phyloP scores from a whole-genome alignment of 2,329 filamentous ascomycete species.

The Aurifilum marmelostoma region DNA sequence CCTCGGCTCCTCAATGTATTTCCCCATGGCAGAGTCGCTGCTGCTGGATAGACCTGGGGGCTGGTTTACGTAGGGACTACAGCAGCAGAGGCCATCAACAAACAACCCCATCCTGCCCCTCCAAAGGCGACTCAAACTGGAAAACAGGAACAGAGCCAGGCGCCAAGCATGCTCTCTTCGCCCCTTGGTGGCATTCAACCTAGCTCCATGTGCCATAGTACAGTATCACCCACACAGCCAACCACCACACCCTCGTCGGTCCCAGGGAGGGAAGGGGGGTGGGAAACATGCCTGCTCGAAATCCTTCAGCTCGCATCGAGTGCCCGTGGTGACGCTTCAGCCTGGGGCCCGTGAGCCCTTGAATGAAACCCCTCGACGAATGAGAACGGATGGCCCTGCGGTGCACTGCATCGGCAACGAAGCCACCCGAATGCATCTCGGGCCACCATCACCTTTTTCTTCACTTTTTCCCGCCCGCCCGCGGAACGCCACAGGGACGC shows the following conservation, averaged over 20 bases:
- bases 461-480: not conserved
- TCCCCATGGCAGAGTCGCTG: not conserved
- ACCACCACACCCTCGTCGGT: constrained; percentile 6
- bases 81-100: not conserved
- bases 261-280: not conserved
- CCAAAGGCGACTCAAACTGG: not conserved
- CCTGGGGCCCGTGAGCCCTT: constrained; percentile 3
- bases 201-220: not conserved
- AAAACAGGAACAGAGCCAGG: not conserved
- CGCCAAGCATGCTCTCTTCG: not conserved
- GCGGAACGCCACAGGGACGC: not conserved
- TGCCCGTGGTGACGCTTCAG: constrained; percentile 2
- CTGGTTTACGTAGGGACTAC: not conserved
- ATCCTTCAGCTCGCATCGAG: not conserved
- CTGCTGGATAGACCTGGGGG: not conserved
- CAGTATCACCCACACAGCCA: too few relatives aligned
- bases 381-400: not conserved
- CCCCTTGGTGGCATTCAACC: not conserved
- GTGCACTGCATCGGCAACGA: not conserved
- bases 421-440: constrained; percentile 1
- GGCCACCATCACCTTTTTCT: not conserved
- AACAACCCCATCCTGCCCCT: too few relatives aligned
- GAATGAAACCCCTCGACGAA: constrained; percentile 2
- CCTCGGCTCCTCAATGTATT: too few relatives aligned
- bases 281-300: not conserved